Evolutionary conservation across 257 asterid genomes (phyloP), one percentile per base, ranked within the genome.

Genomic region (Fraxinus excelsior): DNA sequence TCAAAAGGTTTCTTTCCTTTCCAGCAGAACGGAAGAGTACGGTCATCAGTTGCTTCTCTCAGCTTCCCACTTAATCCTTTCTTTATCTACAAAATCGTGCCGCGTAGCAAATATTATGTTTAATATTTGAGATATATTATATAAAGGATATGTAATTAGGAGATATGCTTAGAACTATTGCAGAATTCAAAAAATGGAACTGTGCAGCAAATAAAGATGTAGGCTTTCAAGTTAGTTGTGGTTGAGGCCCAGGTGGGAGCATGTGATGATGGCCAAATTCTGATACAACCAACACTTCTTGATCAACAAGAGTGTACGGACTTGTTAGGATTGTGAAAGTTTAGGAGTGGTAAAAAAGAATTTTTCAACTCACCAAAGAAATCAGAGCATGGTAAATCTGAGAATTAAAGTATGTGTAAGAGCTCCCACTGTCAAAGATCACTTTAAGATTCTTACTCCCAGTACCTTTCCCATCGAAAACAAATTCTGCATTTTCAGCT

Each of bases 351-450:
- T 21, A 49, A 31, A 34, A 58, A 34, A 18, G 34, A 73, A 74
- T 21, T 38, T 26, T 40, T 72, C 66, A 82, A 77, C 94, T 84
- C 87, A 95, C 99, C 85, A 83, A 74, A 66, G 95, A 86, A 70
- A 95, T 83, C 29, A 93, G 80, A 40, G 90, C 60, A 14, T 85
- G 90, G 79, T 91, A 95, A 66, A 92, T 87, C 77, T 88, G 96
- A 74, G 96, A 88, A 76, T 76, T 86, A 25, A 95, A 85, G 86
- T 95, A 95, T 46, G 92, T 91, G 79, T 89, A 95, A 32, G 99
- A 95, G 81, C 99, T 95, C 84, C 99, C 99, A 70, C 99, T 95
- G 87, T 95, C 99, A 70, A 95, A 93, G n/a, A 93, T 87, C 34
- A 93, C 85, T 35, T 80, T 78, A 18, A 95, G 97, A 78, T 91